phyloP scores from a whole-genome alignment of 2,329 filamentous ascomycete species.

The Aspergillus novofumigatus region DNA sequence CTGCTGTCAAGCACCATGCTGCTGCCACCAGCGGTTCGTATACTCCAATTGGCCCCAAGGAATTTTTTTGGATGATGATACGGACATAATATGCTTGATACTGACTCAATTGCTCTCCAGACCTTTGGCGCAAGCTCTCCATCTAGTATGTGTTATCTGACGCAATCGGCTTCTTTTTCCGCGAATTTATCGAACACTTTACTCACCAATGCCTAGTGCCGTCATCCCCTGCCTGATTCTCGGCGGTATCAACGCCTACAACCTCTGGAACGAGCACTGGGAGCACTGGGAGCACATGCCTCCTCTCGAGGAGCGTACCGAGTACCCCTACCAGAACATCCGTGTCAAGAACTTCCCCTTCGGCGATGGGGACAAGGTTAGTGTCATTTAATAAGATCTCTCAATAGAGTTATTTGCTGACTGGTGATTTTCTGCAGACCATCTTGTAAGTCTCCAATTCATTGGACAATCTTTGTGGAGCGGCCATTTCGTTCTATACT shows the following conservation, averaged over 20 bases:
- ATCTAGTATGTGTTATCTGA: slow-evolving; percentile 69
- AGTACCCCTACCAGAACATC: slow-evolving; percentile 98
- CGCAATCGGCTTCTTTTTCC: background rate
- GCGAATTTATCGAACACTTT: slow-evolving; percentile 1
- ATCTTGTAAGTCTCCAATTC: slow-evolving; percentile 54
- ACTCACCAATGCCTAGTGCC: slow-evolving; percentile 52
- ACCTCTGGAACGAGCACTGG: slow-evolving; percentile 94
- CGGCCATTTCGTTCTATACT: background rate
- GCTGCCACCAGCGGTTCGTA: slow-evolving; percentile 73
- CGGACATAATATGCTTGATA: slow-evolving; percentile 1
- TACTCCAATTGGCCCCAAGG: slow-evolving; percentile 6
- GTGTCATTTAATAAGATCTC: slow-evolving; percentile 19
- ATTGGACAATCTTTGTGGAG: background rate
- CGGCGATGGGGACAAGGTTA: slow-evolving; percentile 92
- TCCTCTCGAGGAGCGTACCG: slow-evolving; percentile 81
- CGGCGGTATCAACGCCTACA: slow-evolving; percentile 76
- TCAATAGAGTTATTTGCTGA: slow-evolving; percentile 4
- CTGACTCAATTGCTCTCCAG: slow-evolving; percentile 47
- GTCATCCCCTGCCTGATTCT: slow-evolving; percentile 69
- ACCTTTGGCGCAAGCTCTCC: slow-evolving; percentile 92
- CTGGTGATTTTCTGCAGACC: slow-evolving; percentile 45
- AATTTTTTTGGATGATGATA: background rate
- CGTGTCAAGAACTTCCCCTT: slow-evolving; percentile 92
- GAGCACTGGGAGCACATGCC: slow-evolving; percentile 85
- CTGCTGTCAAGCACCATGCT: slow-evolving; percentile 87